Percentiles rank a stretch among this genome's conserved stretches.
phyloP scores from a whole-genome alignment of 495 filamentous ascomycete species.

The Poronia punctata region DNA sequence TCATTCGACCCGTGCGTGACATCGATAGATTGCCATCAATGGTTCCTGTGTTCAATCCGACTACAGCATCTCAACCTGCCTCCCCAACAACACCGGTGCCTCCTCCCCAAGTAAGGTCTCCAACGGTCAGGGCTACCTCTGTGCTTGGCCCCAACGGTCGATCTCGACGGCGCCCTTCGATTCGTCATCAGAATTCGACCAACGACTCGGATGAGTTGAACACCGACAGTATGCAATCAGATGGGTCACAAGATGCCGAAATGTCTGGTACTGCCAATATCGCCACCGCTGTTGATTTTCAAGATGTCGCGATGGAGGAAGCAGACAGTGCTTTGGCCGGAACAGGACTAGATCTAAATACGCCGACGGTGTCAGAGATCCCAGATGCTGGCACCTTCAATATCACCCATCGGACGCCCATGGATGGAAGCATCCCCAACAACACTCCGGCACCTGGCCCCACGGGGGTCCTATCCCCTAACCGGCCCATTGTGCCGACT shows the following conservation, averaged over 20 bases:
- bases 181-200: slow-evolving; percentile 80
- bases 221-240: slow-evolving; percentile 64
- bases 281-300: slow-evolving; percentile 70
- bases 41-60: slow-evolving; percentile 62
- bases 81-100: slow-evolving; percentile 89
- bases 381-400: slow-evolving; percentile 88
- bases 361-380: slow-evolving; percentile 71
- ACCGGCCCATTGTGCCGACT: slow-evolving; percentile 65
- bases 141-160: slow-evolving; percentile 35
- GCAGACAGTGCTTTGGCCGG: slow-evolving; percentile 71
- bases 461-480: slow-evolving; percentile 68
- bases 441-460: slow-evolving; percentile 46
- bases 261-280: slow-evolving; percentile 71
- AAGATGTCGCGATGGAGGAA: slow-evolving; percentile 69
- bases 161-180: slow-evolving; percentile 61
- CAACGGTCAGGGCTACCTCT: slow-evolving; percentile 46
- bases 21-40: slow-evolving; percentile 81
- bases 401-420: slow-evolving; percentile 81
- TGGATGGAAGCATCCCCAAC: slow-evolving; percentile 84
- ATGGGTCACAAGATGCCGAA: slow-evolving; percentile 55
- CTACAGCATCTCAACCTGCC: slow-evolving; percentile 78
- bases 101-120: slow-evolving; percentile 46
- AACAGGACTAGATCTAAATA: slow-evolving; percentile 64
- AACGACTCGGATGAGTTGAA: slow-evolving; percentile 82
- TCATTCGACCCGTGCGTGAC: slow-evolving; percentile 77